These are phyloP conservation scores for Plasmodium gonderi DNA, from an alignment of 169 alveolate genomes.

Conservation along the genomic window DNA sequence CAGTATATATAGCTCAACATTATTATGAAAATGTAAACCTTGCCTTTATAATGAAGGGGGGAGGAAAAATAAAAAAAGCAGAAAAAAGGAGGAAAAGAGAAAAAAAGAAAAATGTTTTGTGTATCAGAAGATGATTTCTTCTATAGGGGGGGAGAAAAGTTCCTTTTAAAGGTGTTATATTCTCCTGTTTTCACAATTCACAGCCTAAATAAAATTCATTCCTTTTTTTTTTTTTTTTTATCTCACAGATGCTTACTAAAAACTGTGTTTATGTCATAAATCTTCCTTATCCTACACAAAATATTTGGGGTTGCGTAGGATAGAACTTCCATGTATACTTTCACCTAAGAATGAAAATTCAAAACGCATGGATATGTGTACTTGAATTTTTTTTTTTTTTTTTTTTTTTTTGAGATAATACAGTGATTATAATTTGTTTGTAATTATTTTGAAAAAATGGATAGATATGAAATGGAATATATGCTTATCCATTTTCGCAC, in stretches of 20 bases:
- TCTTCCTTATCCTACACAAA: conserved; percentile 35
- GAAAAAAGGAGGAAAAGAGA: neutral
- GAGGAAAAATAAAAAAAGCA: neutral
- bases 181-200: no score
- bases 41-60: neutral
- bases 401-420: no score
- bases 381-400: neutral
- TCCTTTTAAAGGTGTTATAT: no score
- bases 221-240: neutral
- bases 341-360: conserved; percentile 26
- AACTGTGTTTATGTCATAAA: conserved; percentile 39
- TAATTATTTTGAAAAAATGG: no score
- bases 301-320: conserved; percentile 19
- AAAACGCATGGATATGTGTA: neutral
- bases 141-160: conserved; percentile 5
- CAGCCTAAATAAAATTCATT: neutral
- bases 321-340: conserved; percentile 65
- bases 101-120: no score
- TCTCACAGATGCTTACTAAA: conserved; percentile 60
- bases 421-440: no score
- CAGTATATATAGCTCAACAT: conserved; percentile 57
- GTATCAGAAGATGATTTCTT: neutral
- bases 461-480: no score
- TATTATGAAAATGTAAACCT: conserved; percentile 49
- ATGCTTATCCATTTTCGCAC: neutral